Conservation (phyloP, 1,139 yeast species). For the Lodderomyces jiufengensis region DNA sequence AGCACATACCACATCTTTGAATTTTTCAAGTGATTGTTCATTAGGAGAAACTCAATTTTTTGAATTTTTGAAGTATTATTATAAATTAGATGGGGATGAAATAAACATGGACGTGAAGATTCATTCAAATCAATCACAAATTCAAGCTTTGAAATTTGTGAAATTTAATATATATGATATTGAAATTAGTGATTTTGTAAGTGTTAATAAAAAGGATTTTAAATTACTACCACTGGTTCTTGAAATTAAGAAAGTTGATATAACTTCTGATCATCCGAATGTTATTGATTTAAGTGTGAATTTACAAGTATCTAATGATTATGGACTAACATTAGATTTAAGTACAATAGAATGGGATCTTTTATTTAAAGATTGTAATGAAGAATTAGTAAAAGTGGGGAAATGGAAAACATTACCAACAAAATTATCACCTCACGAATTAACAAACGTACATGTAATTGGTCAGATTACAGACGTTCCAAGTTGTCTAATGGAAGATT, state of each 20-base stretch:
- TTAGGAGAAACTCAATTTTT: slow-evolving; percentile 20
- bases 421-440: slow-evolving; percentile 16
- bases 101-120: slow-evolving; percentile 21
- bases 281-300: slow-evolving; percentile 4
- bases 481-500: slow-evolving; percentile 16
- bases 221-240: slow-evolving; percentile 13
- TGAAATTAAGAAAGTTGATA: slow-evolving; percentile 9
- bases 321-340: slow-evolving; percentile 20
- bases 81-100: slow-evolving; percentile 14
- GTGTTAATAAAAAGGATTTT: slow-evolving; percentile 15
- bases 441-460: slow-evolving; percentile 11
- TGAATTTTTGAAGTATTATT: slow-evolving; percentile 18
- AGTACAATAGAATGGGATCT: slow-evolving; percentile 26
- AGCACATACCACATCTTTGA: slow-evolving; percentile 22
- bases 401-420: slow-evolving; percentile 20
- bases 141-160: slow-evolving; percentile 16
- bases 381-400: slow-evolving; percentile 21
- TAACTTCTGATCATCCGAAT: slow-evolving; percentile 3
- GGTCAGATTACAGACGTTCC: slow-evolving; percentile 19
- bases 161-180: slow-evolving; percentile 16
- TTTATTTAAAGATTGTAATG: slow-evolving; percentile 23
- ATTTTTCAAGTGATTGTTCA: slow-evolving; percentile 22
- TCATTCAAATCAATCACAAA: slow-evolving; percentile 14
- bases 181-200: slow-evolving; percentile 16
- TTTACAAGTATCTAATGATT: slow-evolving; percentile 12